Percentiles rank a stretch among this genome's conserved stretches.
Evolutionary conservation across 768 basidiomycete genomes (phyloP).

Genomic region (Leucosporidium creatinivorum): DNA sequence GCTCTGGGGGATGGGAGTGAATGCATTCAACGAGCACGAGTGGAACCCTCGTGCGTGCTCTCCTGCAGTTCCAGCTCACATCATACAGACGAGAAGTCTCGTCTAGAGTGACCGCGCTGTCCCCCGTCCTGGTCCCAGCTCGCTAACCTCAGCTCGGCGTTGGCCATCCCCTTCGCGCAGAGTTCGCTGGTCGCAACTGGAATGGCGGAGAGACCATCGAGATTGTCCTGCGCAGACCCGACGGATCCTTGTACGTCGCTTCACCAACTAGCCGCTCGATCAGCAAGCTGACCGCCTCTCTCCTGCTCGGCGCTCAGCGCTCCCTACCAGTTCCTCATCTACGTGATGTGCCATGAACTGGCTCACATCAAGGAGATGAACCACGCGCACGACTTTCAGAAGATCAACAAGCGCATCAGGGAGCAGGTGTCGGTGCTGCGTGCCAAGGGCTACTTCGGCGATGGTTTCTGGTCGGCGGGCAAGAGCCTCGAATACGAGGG

Average conservation of each 20-base stretch:
- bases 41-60: constrained; percentile 14
- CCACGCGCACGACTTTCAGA: constrained; percentile 15
- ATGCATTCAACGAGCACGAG: constrained; percentile 28
- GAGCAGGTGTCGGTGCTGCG: not conserved
- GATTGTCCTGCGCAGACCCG: constrained; percentile 16
- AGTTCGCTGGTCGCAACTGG: constrained; percentile 22
- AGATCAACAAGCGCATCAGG: constrained; percentile 20
- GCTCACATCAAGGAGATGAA: constrained; percentile 18
- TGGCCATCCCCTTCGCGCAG: not conserved
- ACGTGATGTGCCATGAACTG: constrained; percentile 25
- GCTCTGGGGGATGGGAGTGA: constrained; percentile 13
- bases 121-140: too few relatives aligned
- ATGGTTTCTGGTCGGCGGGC: constrained; percentile 25
- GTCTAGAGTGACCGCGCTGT: too few relatives aligned
- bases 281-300: not conserved
- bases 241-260: constrained; percentile 12
- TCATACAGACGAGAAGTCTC: too few relatives aligned
- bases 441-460: constrained; percentile 19
- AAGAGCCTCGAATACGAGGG: not conserved
- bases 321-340: constrained; percentile 26
- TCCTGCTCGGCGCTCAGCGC: not conserved
- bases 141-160: not conserved
- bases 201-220: constrained; percentile 13
- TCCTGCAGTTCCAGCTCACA: too few relatives aligned
- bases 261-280: not conserved